Evolutionary conservation across 768 basidiomycete genomes (phyloP).

Genomic region (Neoboletus brunneissimus): DNA sequence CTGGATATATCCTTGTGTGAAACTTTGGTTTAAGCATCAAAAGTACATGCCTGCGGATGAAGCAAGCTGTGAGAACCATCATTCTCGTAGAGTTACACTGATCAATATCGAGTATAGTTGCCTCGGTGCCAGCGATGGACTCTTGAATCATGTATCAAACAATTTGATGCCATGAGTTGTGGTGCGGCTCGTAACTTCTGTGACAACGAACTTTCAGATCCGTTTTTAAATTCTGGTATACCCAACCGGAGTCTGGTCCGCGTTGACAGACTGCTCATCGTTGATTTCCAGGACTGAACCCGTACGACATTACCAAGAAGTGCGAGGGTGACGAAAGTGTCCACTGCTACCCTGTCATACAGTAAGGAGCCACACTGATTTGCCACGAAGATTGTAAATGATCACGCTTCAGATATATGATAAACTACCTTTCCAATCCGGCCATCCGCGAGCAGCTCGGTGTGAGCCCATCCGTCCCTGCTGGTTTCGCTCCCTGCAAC

Average conservation of each 20-base stretch:
- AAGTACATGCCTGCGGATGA: constrained; percentile 38
- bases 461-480: constrained; percentile 44
- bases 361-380: constrained; percentile 22
- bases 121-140: constrained; percentile 63
- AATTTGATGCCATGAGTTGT: constrained; percentile 66
- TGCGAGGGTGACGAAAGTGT: constrained; percentile 50
- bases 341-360: constrained; percentile 60
- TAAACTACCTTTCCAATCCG: constrained; percentile 57
- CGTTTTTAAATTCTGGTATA: constrained; percentile 24
- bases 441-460: constrained; percentile 53
- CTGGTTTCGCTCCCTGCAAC: constrained; percentile 38
- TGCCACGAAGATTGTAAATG: neutral
- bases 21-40: neutral
- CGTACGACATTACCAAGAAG: constrained; percentile 62
- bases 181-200: constrained; percentile 66
- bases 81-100: neutral
- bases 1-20: neutral
- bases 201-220: constrained; percentile 35
- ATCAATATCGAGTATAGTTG: constrained; percentile 38
- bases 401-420: constrained; percentile 43
- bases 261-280: neutral
- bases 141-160: constrained; percentile 55
- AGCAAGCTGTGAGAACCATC: constrained; percentile 31
- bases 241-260: neutral
- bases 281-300: constrained; percentile 40